These are phyloP conservation scores for Udeniomyces megalosporus DNA, from an alignment of 768 basidiomycete genomes.

Conservation along the genomic window DNA sequence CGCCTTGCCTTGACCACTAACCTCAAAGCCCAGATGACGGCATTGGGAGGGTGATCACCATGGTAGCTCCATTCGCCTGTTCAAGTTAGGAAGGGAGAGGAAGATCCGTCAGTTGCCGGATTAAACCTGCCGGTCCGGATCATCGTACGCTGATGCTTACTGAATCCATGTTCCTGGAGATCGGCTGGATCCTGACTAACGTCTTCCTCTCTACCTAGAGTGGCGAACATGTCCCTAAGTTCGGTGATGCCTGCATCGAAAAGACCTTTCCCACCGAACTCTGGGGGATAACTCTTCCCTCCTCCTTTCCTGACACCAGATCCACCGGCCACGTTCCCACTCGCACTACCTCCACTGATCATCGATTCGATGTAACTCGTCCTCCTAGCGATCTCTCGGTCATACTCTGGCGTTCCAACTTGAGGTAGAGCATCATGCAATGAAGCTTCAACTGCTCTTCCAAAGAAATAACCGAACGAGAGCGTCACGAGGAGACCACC, in stretches of 20 bases:
- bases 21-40: constrained; percentile 35
- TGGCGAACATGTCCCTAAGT: constrained; percentile 33
- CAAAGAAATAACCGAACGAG: too few relatives aligned
- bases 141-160: constrained; percentile 28
- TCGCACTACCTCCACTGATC: too few relatives aligned
- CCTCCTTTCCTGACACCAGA: too few relatives aligned
- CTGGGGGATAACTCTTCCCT: constrained; percentile 15
- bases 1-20: too few relatives aligned
- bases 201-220: constrained; percentile 39
- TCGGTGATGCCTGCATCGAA: constrained; percentile 41
- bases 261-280: constrained; percentile 29
- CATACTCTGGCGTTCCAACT: too few relatives aligned
- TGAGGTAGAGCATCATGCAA: too few relatives aligned
- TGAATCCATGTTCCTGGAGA: constrained; percentile 45
- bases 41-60: constrained; percentile 37
- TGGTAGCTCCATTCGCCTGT: constrained; percentile 40
- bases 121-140: not conserved
- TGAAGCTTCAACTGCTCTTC: too few relatives aligned
- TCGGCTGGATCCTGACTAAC: constrained; percentile 18
- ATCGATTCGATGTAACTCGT: too few relatives aligned
- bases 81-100: not conserved
- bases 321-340: too few relatives aligned
- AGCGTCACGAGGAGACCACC: too few relatives aligned
- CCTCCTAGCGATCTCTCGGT: too few relatives aligned
- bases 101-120: not conserved